phyloP scores from a whole-genome alignment of 176 grass and related monocot genomes.

The Oryza rufipogon region DNA sequence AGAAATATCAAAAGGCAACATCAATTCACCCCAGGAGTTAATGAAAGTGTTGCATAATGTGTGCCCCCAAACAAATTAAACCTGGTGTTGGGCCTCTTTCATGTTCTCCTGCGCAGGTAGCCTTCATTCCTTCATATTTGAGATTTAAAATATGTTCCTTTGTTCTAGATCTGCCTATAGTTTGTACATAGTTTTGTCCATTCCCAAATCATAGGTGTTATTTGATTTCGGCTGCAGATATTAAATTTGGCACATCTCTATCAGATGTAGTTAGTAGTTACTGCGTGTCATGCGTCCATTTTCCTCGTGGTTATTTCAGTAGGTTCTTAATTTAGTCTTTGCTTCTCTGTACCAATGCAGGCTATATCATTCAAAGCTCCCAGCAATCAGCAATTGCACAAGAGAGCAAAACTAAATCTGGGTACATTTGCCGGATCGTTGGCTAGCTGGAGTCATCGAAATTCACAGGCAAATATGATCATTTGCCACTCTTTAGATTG shows the following conservation, averaged over 20 bases:
- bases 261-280: background rate
- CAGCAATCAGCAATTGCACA: background rate
- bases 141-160: constrained; percentile 18
- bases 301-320: background rate
- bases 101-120: background rate
- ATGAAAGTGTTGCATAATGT: constrained; percentile 30
- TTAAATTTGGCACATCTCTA: background rate
- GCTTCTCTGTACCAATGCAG: constrained; percentile 8
- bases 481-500: too few relatives aligned
- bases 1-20: background rate
- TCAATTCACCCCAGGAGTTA: background rate
- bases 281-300: background rate
- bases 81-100: constrained; percentile 5
- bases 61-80: constrained; percentile 32
- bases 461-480: background rate
- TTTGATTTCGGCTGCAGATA: constrained; percentile 4
- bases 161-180: background rate
- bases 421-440: background rate
- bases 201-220: background rate
- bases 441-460: background rate
- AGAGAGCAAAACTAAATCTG: background rate
- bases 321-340: background rate
- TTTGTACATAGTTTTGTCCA: background rate
- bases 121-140: constrained; percentile 15
- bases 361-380: background rate